A percentile compares a stretch with the other conserved stretches of the same genome.
phyloP scores from a whole-genome alignment of 192 early-diverging fungal species.

The Coemansia sp. region DNA sequence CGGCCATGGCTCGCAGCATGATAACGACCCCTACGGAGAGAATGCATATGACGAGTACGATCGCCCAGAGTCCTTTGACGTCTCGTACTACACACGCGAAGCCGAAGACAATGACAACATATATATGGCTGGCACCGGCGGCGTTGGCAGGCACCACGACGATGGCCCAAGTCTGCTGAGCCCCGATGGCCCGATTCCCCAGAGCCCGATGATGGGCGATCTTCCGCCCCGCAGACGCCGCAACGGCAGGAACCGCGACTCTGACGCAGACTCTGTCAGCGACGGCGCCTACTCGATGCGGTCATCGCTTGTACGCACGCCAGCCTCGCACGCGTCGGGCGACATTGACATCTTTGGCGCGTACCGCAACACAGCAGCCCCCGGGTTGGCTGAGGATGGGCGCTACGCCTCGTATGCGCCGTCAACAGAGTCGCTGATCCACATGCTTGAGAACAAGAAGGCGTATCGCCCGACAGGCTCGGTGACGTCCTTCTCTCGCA shows the following conservation, averaged over 20 bases:
- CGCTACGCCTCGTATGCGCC: conserved; percentile 70
- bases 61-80: conserved; percentile 58
- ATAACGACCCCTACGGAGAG: conserved; percentile 54
- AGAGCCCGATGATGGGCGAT: conserved; percentile 50
- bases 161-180: conserved; percentile 48
- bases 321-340: conserved; percentile 50
- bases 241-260: conserved; percentile 51
- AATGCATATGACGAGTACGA: conserved; percentile 46
- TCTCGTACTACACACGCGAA: conserved; percentile 58
- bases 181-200: conserved; percentile 53
- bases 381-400: conserved; percentile 57
- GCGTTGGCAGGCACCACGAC: conserved; percentile 17
- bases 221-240: conserved; percentile 52
- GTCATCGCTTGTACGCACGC: conserved; percentile 60
- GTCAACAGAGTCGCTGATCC: conserved; percentile 67
- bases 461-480: conserved; percentile 58
- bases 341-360: conserved; percentile 59
- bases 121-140: conserved; percentile 32
- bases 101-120: conserved; percentile 44
- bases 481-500: conserved; percentile 59
- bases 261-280: conserved; percentile 56
- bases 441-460: conserved; percentile 67
- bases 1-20: conserved; percentile 25
- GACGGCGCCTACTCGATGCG: conserved; percentile 57
- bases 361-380: conserved; percentile 40